Conservation (phyloP, 1,139 yeast genomes). For the Zygoascus meyerae region DNA sequence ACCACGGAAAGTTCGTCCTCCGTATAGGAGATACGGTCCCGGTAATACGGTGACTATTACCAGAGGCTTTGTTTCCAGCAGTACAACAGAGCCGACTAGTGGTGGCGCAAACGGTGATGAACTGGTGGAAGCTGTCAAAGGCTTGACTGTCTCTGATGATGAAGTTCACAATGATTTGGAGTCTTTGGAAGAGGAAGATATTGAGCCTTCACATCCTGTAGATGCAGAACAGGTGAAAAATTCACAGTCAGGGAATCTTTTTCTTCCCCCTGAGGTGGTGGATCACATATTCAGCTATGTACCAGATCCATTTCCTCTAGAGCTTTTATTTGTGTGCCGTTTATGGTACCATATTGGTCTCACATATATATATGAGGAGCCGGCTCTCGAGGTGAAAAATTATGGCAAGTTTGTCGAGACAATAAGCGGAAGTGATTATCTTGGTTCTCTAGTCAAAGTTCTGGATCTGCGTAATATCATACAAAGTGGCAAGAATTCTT, state of each 20-base stretch:
- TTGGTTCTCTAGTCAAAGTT: constrained; percentile 33
- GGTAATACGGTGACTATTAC: constrained; percentile 14
- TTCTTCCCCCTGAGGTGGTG: constrained; percentile 58
- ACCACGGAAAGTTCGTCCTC: constrained; percentile 72
- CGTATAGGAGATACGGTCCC: constrained; percentile 52
- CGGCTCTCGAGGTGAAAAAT: constrained; percentile 59
- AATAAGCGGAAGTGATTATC: constrained; percentile 34
- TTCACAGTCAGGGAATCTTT: constrained; percentile 24
- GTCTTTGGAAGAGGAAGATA: background rate
- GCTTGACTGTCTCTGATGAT: constrained; percentile 10
- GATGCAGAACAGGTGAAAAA: too few relatives aligned
- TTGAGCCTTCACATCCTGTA: background rate
- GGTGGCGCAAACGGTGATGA: constrained; percentile 2
- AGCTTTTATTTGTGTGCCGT: constrained; percentile 55
- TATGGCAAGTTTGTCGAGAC: constrained; percentile 70
- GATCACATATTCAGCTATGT: constrained; percentile 46
- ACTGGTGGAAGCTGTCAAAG: constrained; percentile 17
- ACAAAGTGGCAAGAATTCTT: constrained; percentile 91
- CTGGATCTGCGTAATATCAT: constrained; percentile 73
- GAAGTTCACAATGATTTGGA: background rate
- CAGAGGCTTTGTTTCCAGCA: constrained; percentile 7
- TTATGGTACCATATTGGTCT: constrained; percentile 54
- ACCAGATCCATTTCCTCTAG: constrained; percentile 37
- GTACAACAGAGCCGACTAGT: background rate
- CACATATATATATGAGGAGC: constrained; percentile 59